phyloP scores from a whole-genome alignment of 306 rosid genomes.

The Parietaria judaica region DNA sequence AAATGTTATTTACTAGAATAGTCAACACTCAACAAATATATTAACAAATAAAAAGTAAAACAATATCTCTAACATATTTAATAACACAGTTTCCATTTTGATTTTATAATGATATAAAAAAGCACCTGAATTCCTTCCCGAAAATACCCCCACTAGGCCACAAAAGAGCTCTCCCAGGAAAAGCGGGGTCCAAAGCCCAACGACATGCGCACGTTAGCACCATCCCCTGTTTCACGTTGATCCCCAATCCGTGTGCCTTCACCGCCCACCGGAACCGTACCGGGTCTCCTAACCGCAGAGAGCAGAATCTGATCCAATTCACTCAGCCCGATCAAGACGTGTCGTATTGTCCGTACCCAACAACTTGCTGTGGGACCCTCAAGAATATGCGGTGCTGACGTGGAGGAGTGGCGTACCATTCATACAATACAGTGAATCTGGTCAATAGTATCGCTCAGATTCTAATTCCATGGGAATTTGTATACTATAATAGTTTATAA shows the following conservation, averaged over 20 bases:
- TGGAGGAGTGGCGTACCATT: neutral
- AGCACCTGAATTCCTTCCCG: neutral
- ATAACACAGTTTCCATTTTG: too few species aligned
- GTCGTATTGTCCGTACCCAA: neutral
- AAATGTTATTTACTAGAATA: too few species aligned
- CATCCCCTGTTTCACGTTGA: too few species aligned
- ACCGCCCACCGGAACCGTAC: conserved; percentile 18
- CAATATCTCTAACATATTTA: too few species aligned
- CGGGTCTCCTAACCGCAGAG: neutral
- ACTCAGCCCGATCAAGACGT: neutral
- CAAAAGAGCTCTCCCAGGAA: neutral
- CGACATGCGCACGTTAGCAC: neutral
- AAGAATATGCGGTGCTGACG: neutral
- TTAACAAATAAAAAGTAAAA: too few species aligned
- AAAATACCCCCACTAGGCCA: neutral
- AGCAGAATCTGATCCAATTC: neutral
- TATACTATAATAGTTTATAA: too few species aligned
- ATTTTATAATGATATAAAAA: too few species aligned
- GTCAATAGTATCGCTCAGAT: neutral
- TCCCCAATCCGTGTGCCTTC: too few species aligned
- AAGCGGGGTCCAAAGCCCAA: neutral
- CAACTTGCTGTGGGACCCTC: neutral
- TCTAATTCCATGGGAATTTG: too few species aligned
- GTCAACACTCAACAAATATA: too few species aligned
- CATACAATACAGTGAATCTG: conserved; percentile 5